Base-by-base conservation (phyloP, 768 basidiomycete species). In the Trametes cinnabarina region DNA sequence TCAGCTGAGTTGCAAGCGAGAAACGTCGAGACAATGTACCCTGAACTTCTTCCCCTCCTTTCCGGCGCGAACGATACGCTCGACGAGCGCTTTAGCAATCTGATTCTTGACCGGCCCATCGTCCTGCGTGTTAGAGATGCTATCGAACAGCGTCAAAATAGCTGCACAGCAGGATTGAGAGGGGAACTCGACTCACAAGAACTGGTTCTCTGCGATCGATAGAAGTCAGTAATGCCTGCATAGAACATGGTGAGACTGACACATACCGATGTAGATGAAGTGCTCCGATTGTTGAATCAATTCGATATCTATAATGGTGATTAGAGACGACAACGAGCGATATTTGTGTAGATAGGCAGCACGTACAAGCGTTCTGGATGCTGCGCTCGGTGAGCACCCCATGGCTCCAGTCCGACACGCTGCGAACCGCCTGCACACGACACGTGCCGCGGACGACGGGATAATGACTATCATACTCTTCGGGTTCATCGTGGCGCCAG, bases 361-460 rank as follows among this genome's bases (percentile, higher is more conserved):
- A 82, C 88, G 69, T 66, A 92, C 91, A 94, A 46, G 96, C 95
- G 64, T 93, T 89, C 73, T 97, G 95, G 58, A 98, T 93, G 71
- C 91, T 94, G 57, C 85, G 82, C 71, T 98, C 96, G 3, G 83
- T 88, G 62, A 95, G 77, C 34, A 94, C 90, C 2, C 95, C 96
- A 65, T 94, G 92, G 66, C 87, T 90, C 96, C 96, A 99, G 72
- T 98, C 96, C 1, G 80, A 85, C 20, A 94, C 90, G 60, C 89
- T 92, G 52, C 96, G 82, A 41, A 92, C 80, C 15, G 82, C 92
- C 76, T 98, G 93, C 17, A 93, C 87, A 32, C 76, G 76, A 66
- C 87, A 88, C 8, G 77, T 78, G 2, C 81, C 81, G 28, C 80
- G 75, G 23, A 78, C 79, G 7, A 74, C 64, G 12, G 69, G 68